Evolutionary conservation across 352 stramenopile genomes (phyloP).

Genomic region (Globisporangium abappressorium): DNA sequence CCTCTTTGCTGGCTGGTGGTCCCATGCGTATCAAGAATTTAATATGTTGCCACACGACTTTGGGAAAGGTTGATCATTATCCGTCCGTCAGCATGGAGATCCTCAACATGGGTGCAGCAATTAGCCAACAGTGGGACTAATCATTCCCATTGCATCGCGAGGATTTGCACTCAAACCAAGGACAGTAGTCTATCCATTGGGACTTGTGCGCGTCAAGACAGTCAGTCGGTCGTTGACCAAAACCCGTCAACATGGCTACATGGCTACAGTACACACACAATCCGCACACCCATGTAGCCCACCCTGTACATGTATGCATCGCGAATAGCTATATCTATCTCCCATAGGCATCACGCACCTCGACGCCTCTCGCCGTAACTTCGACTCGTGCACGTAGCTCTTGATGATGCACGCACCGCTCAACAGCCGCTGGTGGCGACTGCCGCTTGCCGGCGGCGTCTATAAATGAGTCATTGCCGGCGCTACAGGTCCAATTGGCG

Average conservation of each 20-base stretch:
- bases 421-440: conserved; percentile 17
- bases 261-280: background rate
- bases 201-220: background rate
- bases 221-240: background rate
- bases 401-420: conserved; percentile 42
- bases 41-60: too few relatives aligned
- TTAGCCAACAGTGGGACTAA: background rate
- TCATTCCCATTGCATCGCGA: background rate
- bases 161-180: background rate
- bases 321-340: too few relatives aligned
- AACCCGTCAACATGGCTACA: background rate
- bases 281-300: too few relatives aligned
- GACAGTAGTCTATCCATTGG: background rate
- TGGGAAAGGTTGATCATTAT: too few relatives aligned
- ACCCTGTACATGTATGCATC: too few relatives aligned
- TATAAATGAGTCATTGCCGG: background rate
- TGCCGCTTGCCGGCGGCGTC: background rate
- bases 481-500: background rate
- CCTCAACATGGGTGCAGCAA: background rate
- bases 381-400: conserved; percentile 42
- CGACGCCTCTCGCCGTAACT: conserved; percentile 33
- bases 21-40: too few relatives aligned
- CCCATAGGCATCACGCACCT: conserved; percentile 20
- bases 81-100: too few relatives aligned
- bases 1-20: too few relatives aligned